Base-by-base conservation (phyloP, 1,284 basidiomycete genomes). In the Pisolithus thermaeus region DNA sequence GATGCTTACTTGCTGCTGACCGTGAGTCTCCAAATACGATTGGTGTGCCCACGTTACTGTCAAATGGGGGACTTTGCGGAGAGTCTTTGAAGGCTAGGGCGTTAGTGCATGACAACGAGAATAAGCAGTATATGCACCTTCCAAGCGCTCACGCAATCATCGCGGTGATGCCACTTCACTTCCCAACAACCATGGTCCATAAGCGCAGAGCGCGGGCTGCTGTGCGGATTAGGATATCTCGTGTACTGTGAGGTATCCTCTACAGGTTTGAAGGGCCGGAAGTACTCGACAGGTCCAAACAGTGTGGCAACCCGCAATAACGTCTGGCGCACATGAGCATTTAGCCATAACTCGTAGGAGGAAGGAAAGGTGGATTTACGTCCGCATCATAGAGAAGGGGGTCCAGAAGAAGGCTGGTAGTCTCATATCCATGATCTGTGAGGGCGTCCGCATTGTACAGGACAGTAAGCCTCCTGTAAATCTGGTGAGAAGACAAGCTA, bases 21-120 rank as follows among this genome's bases (percentile, higher is more conserved):
- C 23, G 41, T 22, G 55, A 55, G 60, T 39, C 56, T 58, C 6
- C 59, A 59, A 48, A 53, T 56, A 36, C 57, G 65, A 54, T 55
- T 78, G 80, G 65, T 89, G 87, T 20, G 86, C 83, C 87, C 88
- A 90, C 35, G 84, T 86, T n/a, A 87, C 81, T 1, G 75, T 81
- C 8, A 90, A 62, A 64, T 87, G 82, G 46, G 85, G 80, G 12
- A 89, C 73, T 49, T 75, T 73, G 55, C 83, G 78, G 56, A 90
- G 73, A 8, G 83, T 79, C 87, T 90, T 30, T 20, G 25, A 41
- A 22, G 22, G 4, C 37, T 56, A 36, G 59, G 50, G 30, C 42
- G 39, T 35, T 4, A 35, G 32, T 1, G 52, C 28, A 25, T 36
- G 18, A 47, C 22, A 7, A 30, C 41, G 25, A 45, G 7, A 49